A percentile compares a stretch with the other conserved stretches of the same genome.
Conservation (phyloP, 257 asterid species). For the Jaltomata sinuosa region DNA sequence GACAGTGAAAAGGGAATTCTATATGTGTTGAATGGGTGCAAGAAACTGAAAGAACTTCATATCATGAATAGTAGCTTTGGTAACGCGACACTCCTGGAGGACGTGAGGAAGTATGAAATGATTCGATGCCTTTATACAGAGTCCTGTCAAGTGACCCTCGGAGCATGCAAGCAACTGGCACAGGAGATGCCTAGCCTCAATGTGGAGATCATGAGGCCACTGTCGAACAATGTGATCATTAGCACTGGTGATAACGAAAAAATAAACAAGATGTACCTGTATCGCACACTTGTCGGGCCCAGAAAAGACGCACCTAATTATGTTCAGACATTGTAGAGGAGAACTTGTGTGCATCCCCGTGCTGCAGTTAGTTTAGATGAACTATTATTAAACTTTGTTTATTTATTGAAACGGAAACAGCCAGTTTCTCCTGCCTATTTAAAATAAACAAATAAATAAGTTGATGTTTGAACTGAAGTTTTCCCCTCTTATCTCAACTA, state of each 20-base stretch:
- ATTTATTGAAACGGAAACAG: too few species aligned
- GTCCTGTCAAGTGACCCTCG: conserved; percentile 61
- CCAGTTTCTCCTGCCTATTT: too few species aligned
- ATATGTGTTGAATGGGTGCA: conserved; percentile 71
- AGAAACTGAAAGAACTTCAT: conserved; percentile 68
- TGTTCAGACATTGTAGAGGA: conserved; percentile 51
- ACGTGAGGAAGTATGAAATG: conserved; percentile 35
- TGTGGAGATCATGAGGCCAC: conserved; percentile 42
- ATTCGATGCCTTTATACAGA: conserved; percentile 99
- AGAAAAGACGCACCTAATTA: conserved; percentile 58
- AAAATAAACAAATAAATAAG: too few species aligned
- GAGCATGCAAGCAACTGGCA: conserved; percentile 18
- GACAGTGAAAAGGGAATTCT: conserved; percentile 71
- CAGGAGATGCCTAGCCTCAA: conserved; percentile 68
- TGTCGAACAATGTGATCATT: conserved; percentile 19
- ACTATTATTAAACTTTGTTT: too few species aligned
- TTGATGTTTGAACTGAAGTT: too few species aligned
- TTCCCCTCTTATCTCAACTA: not conserved
- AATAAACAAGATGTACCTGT: conserved; percentile 70
- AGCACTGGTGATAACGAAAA: conserved; percentile 23
- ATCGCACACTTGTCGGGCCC: conserved; percentile 65
- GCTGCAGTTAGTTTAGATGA: not conserved
- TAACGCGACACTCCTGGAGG: conserved; percentile 33
- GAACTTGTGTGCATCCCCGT: not conserved
- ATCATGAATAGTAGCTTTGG: conserved; percentile 76